Evolutionary conservation across 441 rosid genomes (phyloP), one percentile per base, ranked within the genome.

Genomic region (Codiaeum variegatum): DNA sequence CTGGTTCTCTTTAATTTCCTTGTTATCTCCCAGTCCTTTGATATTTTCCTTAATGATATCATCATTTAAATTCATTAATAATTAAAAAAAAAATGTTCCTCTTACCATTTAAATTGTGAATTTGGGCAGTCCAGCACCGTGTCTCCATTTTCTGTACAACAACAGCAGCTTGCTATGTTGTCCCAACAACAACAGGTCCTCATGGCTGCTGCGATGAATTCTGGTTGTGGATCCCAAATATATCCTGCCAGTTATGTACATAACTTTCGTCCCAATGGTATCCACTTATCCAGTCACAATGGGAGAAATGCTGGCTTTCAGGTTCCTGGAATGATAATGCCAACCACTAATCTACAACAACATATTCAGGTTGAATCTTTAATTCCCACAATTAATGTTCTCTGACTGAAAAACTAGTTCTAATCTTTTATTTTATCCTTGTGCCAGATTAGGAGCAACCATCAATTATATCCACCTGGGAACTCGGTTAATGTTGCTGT

Each of bases 361-460:
- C 47, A 77, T 72, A 62, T 76, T 54, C 90, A 84, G 91, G 88
- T 86, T 71, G 40, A 67, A 70, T 67, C 19, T 66, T 56, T 66
- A 52, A 59, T 31, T 38, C 38, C 74, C 32, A 36, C 67, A 28
- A 34, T 24, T 23, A 52, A 18, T 23, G 12, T 64, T 61, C 68
- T 60, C 52, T 5, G n/a, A 1, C 18, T 60, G 19, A 60, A 70
- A 58, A 66, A 52, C 71, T 73, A 6, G 16, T 26, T 70, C 77
- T 79, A 44, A 76, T 69, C 32, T 28, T 32, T 72, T 74, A 47
- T 40, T 71, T 15, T 60, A 31, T 68, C 49, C 68, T 24, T 69
- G 19, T 70, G 31, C 76, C 83, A 89, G 90, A 76, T 81, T 74
- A 78, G 83, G 68, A 81, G 76, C 76, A 65, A 76, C 74, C 85